A percentile compares a stretch with the other conserved stretches of the same genome.
Conservation (phyloP, 108 stramenopile species). For the Skeletonema potamos region DNA sequence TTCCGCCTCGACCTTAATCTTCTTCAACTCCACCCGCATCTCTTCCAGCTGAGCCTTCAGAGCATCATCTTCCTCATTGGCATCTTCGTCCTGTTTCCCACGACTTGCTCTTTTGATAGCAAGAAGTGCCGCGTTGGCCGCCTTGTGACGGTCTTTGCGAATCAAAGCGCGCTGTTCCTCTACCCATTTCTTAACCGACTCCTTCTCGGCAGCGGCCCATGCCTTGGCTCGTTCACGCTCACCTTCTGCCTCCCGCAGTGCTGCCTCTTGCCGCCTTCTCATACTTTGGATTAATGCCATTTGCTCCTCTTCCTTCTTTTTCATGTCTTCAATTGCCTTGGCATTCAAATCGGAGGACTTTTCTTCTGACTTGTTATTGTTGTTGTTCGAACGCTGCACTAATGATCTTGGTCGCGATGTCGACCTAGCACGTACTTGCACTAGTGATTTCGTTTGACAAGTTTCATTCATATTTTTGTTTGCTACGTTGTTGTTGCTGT, state of each 20-base stretch:
- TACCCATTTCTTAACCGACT: slow-evolving; percentile 45
- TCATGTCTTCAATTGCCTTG: slow-evolving; percentile 40
- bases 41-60: slow-evolving; percentile 63
- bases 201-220: slow-evolving; percentile 48
- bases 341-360: neutral
- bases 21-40: slow-evolving; percentile 63
- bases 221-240: slow-evolving; percentile 50
- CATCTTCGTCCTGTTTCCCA: slow-evolving; percentile 1
- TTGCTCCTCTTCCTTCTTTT: slow-evolving; percentile 42
- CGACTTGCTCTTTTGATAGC: slow-evolving; percentile 35
- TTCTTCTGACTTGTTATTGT: neutral
- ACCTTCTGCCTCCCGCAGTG: slow-evolving; percentile 46
- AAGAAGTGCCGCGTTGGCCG: slow-evolving; percentile 48
- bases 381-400: neutral
- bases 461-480: neutral
- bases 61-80: neutral
- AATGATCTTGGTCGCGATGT: neutral
- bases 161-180: slow-evolving; percentile 43
- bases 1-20: slow-evolving; percentile 52
- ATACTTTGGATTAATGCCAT: slow-evolving; percentile 50
- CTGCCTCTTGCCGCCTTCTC: slow-evolving; percentile 47
- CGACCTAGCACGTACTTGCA: neutral
- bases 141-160: slow-evolving; percentile 46
- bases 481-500: neutral
- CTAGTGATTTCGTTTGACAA: neutral